Base-by-base conservation (phyloP, 352 stramenopile species). In the Globisporangium carolinianum region DNA sequence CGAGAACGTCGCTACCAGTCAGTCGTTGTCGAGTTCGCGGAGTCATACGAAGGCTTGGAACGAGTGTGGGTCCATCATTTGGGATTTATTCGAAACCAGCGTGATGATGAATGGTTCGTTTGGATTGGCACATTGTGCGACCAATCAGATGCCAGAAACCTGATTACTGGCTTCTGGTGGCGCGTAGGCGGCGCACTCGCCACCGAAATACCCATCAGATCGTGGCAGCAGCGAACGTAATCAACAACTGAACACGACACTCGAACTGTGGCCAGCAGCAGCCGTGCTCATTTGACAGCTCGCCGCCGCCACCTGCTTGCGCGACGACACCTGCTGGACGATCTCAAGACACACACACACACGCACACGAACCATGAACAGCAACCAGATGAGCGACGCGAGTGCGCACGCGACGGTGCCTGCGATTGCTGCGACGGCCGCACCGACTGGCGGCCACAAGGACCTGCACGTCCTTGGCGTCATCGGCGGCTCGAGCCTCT, bases 401-500 rank as follows among this genome's bases (percentile, higher is more conserved):
- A 8, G 9, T 17, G 17, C 39, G 55, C 9, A 45, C 24, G 54
- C 41, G 17, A 35, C 17, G 14, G 12, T 32, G 5, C 45, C 43
- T 42, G 48, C 43, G 11, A n/a, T 46, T 35, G 47, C 55, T 42
- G 36, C 53, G 11, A 9, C 37, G 4, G 32, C 41, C 5, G 15
- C 50, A 18, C 10, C 37, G 8, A 45, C 37, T 6, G 12, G 11
- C n/a, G 15, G 1, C 39, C 9, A 45, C 47, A 57, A 57, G 36
- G 62, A 57, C 18, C 55, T 64, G 35, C 77, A 81, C 66, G 68
- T 86, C n/a, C 67, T 95, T 45, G 86, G 86, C 59, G 79, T 94
- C 48, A 91, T 95, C 57, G 86, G 86, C 59, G 86, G 86, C 58
- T 92, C 79, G 51, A 91, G 83, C 59, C 79, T 95, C 58, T 88